Evolutionary conservation across 805 yeast species (phyloP).

Genomic region (Limtongozyma cylindracea): DNA sequence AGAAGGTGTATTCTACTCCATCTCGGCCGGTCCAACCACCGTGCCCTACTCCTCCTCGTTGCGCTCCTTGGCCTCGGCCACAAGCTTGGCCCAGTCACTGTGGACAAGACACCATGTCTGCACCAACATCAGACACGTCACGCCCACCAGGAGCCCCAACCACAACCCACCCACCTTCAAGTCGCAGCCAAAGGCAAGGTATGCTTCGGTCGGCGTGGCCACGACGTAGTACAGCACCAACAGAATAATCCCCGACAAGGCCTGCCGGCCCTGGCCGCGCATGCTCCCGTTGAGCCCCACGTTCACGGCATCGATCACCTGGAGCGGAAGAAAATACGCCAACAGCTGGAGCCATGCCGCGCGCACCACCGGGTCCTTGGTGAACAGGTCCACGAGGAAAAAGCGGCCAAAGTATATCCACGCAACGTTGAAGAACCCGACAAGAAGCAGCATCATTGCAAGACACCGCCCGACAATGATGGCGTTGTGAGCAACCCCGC

Average conservation of each 20-base stretch:
- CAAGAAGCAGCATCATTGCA: conserved; percentile 7
- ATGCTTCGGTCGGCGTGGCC: conserved; percentile 44
- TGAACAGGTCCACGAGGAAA: conserved; percentile 26
- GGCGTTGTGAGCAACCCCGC: no score
- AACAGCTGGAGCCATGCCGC: conserved; percentile 1
- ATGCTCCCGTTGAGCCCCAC: conserved; percentile 60
- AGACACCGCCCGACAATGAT: conserved; percentile 11
- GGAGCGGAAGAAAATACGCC: conserved; percentile 43
- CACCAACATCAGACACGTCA: background rate
- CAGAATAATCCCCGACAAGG: conserved; percentile 49
- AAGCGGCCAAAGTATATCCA: conserved; percentile 20
- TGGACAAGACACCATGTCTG: background rate
- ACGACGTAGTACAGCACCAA: conserved; percentile 41
- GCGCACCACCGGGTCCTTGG: conserved; percentile 3
- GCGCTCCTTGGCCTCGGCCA: no score
- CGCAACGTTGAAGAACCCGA: conserved; percentile 22
- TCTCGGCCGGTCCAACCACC: no score
- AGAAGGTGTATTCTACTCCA: no score
- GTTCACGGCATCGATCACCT: conserved; percentile 44
- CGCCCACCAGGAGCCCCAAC: background rate
- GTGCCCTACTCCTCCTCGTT: no score
- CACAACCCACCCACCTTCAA: conserved; percentile 5
- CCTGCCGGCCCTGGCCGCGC: conserved; percentile 73
- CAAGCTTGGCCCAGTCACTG: background rate
- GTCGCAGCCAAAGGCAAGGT: conserved; percentile 24